Conservation (phyloP, 768 basidiomycete genomes). For the Termitomyces heimii region DNA sequence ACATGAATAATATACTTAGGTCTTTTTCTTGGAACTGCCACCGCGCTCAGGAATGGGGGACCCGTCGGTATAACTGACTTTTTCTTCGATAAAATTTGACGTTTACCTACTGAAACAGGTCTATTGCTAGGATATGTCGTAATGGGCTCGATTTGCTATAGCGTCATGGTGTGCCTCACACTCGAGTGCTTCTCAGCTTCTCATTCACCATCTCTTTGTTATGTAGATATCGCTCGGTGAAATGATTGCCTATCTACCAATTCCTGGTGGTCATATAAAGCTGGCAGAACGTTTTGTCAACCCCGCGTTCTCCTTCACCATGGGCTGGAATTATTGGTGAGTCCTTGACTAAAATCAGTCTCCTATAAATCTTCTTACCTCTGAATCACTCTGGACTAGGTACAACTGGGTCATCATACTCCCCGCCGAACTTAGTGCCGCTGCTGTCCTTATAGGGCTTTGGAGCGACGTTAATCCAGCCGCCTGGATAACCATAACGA, state of each 20-base stretch:
- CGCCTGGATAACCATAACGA: conserved; percentile 73
- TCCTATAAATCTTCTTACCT: neutral
- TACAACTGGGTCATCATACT: conserved; percentile 63
- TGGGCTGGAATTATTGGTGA: conserved; percentile 50
- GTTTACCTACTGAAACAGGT: conserved; percentile 23
- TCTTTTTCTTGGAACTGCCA: conserved; percentile 59
- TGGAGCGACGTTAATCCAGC: conserved; percentile 66
- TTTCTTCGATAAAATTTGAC: neutral
- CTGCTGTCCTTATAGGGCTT: conserved; percentile 70
- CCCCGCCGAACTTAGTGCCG: conserved; percentile 69
- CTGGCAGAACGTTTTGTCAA: conserved; percentile 80
- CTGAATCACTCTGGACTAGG: conserved; percentile 17
- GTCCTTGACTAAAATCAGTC: neutral
- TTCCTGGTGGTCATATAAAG: conserved; percentile 77
- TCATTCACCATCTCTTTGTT: neutral
- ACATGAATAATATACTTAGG: conserved; percentile 5
- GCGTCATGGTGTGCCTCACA: conserved; percentile 52
- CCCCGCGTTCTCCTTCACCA: conserved; percentile 58
- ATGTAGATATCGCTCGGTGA: conserved; percentile 62
- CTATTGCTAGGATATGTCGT: conserved; percentile 64
- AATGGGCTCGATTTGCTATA: conserved; percentile 65
- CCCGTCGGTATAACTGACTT: conserved; percentile 47
- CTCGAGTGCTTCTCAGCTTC: neutral
- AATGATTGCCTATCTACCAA: conserved; percentile 74
- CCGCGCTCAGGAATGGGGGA: conserved; percentile 45